These are phyloP conservation scores for Alopecurus myosuroides DNA, from an alignment of 176 grass and related monocot species.

Conservation along the genomic window DNA sequence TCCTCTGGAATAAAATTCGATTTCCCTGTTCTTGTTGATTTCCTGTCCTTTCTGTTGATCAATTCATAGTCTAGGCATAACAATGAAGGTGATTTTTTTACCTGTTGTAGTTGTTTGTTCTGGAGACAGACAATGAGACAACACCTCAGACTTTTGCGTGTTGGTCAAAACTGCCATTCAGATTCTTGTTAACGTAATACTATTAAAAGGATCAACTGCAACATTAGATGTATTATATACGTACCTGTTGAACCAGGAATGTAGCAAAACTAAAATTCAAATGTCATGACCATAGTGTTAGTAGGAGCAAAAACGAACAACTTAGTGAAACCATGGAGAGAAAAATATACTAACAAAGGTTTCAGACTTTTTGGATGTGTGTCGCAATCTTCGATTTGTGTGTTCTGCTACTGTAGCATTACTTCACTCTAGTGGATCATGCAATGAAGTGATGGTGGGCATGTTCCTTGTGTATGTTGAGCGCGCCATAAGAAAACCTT, in stretches of 20 bases:
- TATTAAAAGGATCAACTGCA: background rate
- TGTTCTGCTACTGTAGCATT: background rate
- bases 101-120: background rate
- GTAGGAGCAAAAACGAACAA: background rate
- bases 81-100: too few species aligned
- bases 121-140: background rate
- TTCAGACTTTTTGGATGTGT: background rate
- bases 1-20: too few species aligned
- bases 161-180: background rate
- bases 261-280: background rate
- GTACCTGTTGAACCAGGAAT: background rate
- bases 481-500: conserved; percentile 63
- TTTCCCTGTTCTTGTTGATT: too few species aligned
- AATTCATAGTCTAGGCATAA: too few species aligned
- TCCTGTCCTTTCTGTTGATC: too few species aligned
- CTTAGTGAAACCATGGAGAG: background rate
- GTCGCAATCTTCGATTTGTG: background rate
- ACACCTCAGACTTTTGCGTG: background rate
- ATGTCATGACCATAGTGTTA: background rate
- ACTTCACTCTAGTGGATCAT: background rate
- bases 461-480: conserved; percentile 49
- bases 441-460: background rate
- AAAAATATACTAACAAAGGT: background rate
- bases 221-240: background rate
- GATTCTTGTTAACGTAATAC: background rate